Evolutionary conservation across 352 stramenopile species (phyloP), one percentile per base, ranked within the genome.

Genomic region (Phytophthora lateralis): DNA sequence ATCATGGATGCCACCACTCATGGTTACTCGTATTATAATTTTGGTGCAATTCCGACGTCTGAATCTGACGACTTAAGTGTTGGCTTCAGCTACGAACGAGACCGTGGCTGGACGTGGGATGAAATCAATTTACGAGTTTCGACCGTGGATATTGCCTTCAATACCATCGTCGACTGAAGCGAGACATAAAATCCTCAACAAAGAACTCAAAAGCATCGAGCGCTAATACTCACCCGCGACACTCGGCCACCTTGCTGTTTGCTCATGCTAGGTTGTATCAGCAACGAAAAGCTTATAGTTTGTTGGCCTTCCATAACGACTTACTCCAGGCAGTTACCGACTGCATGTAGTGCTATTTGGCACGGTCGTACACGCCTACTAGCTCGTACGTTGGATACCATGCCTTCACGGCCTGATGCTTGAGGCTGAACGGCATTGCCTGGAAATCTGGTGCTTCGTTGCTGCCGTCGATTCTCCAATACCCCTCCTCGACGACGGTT

Each of bases 371-470:
- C 38, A 65, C 55, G 14, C 41, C 64, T 43, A 65, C 46, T 17
- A 73, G 30, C 24, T 69, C 59, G 38, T 62, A 69, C 6, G 41
- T 38, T 5, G 59, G 58, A 46, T 69, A 61, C 64, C 64, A 73
- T 8, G 48, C 48, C 37, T 69, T 41, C 17, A 73, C 59, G 2
- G 17, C 30, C 35, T 50, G 42, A 12, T 47, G n/a, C 37, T 73
- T 73, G 21, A 32, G 15, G 7, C 30, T 38, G 42, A 69, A 69
- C 10, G 59, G 27, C 30, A 65, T 49, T 15, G 21, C 14, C 46
- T 63, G 48, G 9, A 69, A 63, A 32, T 54, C 35, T 39, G 32
- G 18, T 8, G 5, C 27, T 53, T 53, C 39, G 26, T 14, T 64
- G 9, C 30, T 55, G 12, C 18, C 41, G 38, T 69, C 18, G n/a